phyloP scores from a whole-genome alignment of 164 flowering plant genomes.

The Amborella trichopoda region DNA sequence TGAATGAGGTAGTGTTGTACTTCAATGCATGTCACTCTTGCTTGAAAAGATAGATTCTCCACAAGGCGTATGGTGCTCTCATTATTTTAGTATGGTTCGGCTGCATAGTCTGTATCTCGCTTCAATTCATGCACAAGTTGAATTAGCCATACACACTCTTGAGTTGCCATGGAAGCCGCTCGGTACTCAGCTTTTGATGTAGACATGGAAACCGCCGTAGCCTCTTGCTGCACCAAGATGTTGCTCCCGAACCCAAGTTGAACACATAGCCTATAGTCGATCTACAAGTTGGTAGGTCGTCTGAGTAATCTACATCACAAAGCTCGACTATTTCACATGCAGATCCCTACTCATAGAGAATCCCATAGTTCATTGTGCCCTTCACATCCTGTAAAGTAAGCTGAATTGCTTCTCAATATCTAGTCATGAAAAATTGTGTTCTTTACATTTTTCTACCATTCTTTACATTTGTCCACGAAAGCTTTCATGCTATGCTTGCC shows the following conservation, averaged over 20 bases:
- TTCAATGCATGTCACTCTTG: conserved; percentile 12
- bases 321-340: not conserved
- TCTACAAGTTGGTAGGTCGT: conserved; percentile 1
- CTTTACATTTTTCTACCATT: conserved; percentile 2
- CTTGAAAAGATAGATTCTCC: not conserved
- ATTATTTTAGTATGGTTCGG: not conserved
- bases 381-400: not conserved
- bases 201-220: conserved; percentile 6
- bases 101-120: not conserved
- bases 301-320: conserved; percentile 5
- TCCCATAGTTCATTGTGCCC: not conserved
- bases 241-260: conserved; percentile 2
- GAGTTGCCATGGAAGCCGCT: conserved; percentile 3
- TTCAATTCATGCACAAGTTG: not conserved
- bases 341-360: not conserved
- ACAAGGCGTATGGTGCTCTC: not conserved
- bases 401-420: conserved; percentile 1
- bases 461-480: no score
- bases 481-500: not conserved
- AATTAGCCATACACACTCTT: conserved; percentile 5
- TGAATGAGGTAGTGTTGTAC: not conserved
- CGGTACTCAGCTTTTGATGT: conserved; percentile 5
- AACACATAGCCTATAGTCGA: conserved; percentile 7
- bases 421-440: conserved; percentile 1
- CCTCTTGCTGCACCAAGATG: conserved; percentile 7